Evolutionary conservation across 371 early-diverging fungal genomes (phyloP), one percentile per base, ranked within the genome.

Genomic region (Vairimorpha necatrix): DNA sequence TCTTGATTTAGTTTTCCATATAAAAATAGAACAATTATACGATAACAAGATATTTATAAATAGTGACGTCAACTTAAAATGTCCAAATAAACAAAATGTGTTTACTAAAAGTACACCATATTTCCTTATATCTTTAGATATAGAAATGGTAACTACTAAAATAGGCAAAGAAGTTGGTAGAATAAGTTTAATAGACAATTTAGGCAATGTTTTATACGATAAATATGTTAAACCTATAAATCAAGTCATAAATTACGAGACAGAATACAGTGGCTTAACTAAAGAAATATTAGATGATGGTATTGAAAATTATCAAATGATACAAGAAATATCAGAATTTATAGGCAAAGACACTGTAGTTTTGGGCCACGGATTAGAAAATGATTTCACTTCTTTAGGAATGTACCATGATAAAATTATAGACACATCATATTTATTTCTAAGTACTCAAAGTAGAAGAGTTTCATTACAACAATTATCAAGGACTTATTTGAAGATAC

Each of bases 311-410:
- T 66, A 72, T 16, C 11, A 30, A 48, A 36, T 79, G 48, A 33
- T 67, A 32, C 18, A 47, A 14, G 78, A 80, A 9, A 30, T 86
- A 26, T 53, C 46, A 9, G 30, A 33, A 9, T 65, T 84, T 22
- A 77, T 85, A 39, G 84, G 84, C 16, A 72, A 28, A 28, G 73
- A 82, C 46, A 84, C 86, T 28, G 36, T 77, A 28, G 28, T 86
- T 50, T 30, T 85, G 32, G 86, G 86, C 18, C 86, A 86, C 71
- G 74, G 81, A 34, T 47, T 86, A 39, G 80, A 80, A 34, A 81
- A 82, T 66, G 86, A 86, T 58, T 32, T 86, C 39, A 7, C 56
- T 4, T 77, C 78, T 1, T 58, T 86, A 38, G 20, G 71, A 28
- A 22, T 86, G 42, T 76, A 81, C 53, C 82, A 81, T 63, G 50